Evolutionary conservation across 257 asterid genomes (phyloP).

Genomic region (Ehretia macrophylla): DNA sequence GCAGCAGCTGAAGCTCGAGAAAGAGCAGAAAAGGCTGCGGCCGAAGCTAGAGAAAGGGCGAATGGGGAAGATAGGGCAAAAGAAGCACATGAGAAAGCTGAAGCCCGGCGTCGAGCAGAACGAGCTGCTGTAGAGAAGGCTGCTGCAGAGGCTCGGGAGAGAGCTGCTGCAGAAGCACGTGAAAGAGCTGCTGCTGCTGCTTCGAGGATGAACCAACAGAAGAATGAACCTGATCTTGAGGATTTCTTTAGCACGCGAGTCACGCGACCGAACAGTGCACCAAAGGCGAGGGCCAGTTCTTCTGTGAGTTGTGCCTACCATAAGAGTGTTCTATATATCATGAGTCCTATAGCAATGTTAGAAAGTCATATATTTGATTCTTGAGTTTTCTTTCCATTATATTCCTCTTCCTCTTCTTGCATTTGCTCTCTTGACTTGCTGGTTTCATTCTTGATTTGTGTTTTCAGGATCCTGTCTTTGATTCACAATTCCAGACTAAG

Average conservation of each 20-base stretch:
- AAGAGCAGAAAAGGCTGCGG: slow-evolving; percentile 80
- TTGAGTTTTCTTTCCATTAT: slow-evolving; percentile 2
- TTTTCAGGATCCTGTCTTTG: slow-evolving; percentile 68
- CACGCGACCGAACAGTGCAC: slow-evolving; percentile 89
- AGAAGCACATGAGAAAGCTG: slow-evolving; percentile 61
- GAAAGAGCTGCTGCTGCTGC: slow-evolving; percentile 79
- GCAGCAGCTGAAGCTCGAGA: slow-evolving; percentile 92
- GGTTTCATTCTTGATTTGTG: slow-evolving; percentile 14
- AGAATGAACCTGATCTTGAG: slow-evolving; percentile 77
- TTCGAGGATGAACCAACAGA: slow-evolving; percentile 72
- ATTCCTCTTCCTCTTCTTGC: slow-evolving; percentile 7
- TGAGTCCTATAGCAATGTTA: neutral
- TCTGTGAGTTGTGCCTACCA: slow-evolving; percentile 49
- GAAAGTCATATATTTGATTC: slow-evolving; percentile 1
- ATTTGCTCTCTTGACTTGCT: neutral
- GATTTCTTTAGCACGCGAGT: slow-evolving; percentile 79
- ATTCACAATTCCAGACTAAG: slow-evolving; percentile 57
- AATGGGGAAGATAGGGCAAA: slow-evolving; percentile 59
- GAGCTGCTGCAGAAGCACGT: slow-evolving; percentile 86
- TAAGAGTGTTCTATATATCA: slow-evolving; percentile 6
- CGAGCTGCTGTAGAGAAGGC: slow-evolving; percentile 92
- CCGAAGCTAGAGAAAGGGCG: slow-evolving; percentile 79
- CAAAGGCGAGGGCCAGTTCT: slow-evolving; percentile 62
- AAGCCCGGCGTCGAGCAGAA: slow-evolving; percentile 83
- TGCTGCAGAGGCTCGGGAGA: slow-evolving; percentile 86